Conservation (phyloP, 2,329 filamentous ascomycete genomes). For the Sporothrix euskadiensis region DNA sequence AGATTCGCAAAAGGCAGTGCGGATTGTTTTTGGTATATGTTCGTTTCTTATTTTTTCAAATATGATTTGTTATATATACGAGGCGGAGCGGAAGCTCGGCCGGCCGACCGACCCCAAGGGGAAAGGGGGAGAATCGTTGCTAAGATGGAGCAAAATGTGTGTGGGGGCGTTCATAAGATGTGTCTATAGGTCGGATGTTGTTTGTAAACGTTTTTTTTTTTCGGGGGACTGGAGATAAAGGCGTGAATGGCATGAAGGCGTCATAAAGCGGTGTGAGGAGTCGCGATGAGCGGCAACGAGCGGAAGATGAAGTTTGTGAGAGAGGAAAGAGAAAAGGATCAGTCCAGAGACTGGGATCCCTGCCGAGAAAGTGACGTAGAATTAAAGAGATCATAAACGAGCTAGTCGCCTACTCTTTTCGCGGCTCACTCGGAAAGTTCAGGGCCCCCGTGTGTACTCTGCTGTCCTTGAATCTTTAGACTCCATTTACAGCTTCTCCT, state of each 20-base stretch:
- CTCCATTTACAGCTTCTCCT: constrained; percentile 66
- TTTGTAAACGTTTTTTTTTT: not conserved
- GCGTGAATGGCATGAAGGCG: not conserved
- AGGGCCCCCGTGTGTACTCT: not conserved
- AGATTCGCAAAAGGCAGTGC: not conserved
- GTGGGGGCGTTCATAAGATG: constrained; percentile 9
- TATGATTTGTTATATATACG: constrained; percentile 13
- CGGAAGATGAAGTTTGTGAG: not conserved
- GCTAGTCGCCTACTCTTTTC: not conserved
- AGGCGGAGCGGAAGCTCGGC: not conserved
- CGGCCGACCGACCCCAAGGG: not conserved
- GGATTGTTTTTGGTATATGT: not conserved
- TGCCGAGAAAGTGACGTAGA: not conserved
- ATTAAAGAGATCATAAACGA: constrained; percentile 1
- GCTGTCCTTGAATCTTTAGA: not conserved
- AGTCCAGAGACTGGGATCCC: not conserved
- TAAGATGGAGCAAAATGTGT: not conserved
- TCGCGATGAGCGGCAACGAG: not conserved
- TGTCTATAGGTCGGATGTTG: constrained; percentile 7
- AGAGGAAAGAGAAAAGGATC: not conserved
- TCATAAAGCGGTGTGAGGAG: not conserved
- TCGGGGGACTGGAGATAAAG: not conserved
- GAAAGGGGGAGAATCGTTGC: constrained; percentile 2
- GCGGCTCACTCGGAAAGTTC: not conserved
- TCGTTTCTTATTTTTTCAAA: constrained; percentile 12